Conservation (phyloP, 805 yeast genomes). For the Myxozyma neotropica region DNA sequence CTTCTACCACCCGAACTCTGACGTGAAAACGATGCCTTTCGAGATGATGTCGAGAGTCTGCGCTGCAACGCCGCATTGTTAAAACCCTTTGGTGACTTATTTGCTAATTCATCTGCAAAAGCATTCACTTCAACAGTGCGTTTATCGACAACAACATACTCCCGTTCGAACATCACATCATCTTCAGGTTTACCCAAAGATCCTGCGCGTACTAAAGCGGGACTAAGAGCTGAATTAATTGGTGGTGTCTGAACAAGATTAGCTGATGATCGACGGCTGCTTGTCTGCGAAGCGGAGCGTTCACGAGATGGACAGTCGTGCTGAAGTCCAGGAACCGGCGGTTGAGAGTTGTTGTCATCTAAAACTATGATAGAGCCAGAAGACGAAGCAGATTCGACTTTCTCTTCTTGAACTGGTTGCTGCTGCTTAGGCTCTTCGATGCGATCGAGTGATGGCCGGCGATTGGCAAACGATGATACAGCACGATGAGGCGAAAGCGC, state of each 20-base stretch:
- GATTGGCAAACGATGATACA: conserved; percentile 18
- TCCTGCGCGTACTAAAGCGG: background rate
- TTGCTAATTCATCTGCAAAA: conserved; percentile 85
- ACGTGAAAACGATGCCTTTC: conserved; percentile 7
- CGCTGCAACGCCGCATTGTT: conserved; percentile 15
- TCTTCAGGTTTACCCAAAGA: conserved; percentile 29
- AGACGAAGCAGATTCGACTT: background rate
- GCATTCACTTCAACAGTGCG: conserved; percentile 94
- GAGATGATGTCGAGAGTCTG: conserved; percentile 21
- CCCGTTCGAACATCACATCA: conserved; percentile 58
- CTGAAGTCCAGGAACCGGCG: background rate
- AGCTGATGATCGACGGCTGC: conserved; percentile 12
- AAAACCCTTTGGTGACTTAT: conserved; percentile 19
- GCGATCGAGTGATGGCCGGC: conserved; percentile 12
- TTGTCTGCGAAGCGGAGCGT: conserved; percentile 3
- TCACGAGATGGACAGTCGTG: conserved; percentile 1
- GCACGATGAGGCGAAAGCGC: conserved; percentile 11
- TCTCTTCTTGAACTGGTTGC: background rate
- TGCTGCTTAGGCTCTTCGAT: background rate
- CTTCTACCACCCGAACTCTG: conserved; percentile 2
- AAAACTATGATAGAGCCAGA: background rate
- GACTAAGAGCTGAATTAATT: background rate
- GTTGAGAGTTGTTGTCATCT: background rate
- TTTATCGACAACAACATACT: conserved; percentile 93
- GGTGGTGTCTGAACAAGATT: conserved; percentile 1